Base-by-base conservation (phyloP, 139 green algal species). In the Tetratostichococcus sp. region DNA sequence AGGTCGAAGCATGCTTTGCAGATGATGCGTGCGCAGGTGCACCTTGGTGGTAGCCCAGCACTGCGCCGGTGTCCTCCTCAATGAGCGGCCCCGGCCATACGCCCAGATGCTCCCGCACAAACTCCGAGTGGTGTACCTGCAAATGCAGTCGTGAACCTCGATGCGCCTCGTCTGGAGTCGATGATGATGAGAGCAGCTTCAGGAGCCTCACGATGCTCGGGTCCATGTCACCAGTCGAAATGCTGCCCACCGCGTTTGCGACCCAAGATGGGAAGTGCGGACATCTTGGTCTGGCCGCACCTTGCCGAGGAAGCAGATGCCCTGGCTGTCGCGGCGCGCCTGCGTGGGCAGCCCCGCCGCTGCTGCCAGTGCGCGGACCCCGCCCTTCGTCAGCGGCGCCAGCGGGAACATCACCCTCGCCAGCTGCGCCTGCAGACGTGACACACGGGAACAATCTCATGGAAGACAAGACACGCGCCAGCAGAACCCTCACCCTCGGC, bases 221-320 rank as follows among this genome's bases (percentile, higher is more conserved):
- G n/a, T n/a, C n/a, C n/a, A n/a, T n/a, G n/a, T n/a, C n/a, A n/a
- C n/a, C n/a, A n/a, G n/a, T n/a, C n/a, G n/a, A n/a, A n/a, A n/a
- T n/a, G n/a, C n/a, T n/a, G n/a, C n/a, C n/a, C n/a, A n/a, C n/a
- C n/a, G n/a, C n/a, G n/a, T n/a, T n/a, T n/a, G n/a, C n/a, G n/a
- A n/a, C n/a, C n/a, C n/a, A n/a, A 50, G 39, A 50, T 50, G 39
- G 39, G 11, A 50, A 21, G 8, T 21, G 39, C 8, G 39, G 43
- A 84, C 78, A 50, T 50, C 8, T 6, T 50, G 39, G 6, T 50
- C 39, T 50, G 6, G 39, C 11, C 11, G 11, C 39, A 50, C 39
- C 39, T 50, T 99, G 42, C 96, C 96, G 35, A 99, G 85, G 79
- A 99, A 99, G 86, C 96, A 99, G 68, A 99, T 98, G 57, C 96